Evolutionary conservation across 192 early-diverging fungal species (phyloP), one percentile per base, ranked within the genome.

Genomic region (Backusella mclennaniae): DNA sequence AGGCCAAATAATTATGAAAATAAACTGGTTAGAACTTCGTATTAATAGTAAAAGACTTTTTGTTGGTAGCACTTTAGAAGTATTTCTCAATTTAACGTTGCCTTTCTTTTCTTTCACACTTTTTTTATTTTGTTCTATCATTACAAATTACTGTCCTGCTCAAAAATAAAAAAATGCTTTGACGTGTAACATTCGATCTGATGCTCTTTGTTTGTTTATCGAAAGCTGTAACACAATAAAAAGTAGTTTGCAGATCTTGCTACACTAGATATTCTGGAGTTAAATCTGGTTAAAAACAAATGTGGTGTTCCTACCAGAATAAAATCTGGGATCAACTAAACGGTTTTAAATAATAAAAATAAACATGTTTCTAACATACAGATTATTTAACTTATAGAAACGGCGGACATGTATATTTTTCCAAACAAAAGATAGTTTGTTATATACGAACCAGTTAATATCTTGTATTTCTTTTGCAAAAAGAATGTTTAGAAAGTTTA

Each of bases 221-320:
- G 26, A 63, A 63, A 29, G 26, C 26, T 63, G 56, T 63, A 29
- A 63, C 56, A 63, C 56, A 29, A 29, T 63, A 63, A 63, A 29
- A 63, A 63, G 9, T 63, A 8, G 23, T 29, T 63, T 63, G 56
- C 56, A 63, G 56, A 63, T 63, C 56, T 63, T 63, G 56, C 56
- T 63, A 63, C 56, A 63, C 11, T 63, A 29, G 56, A 26, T 4
- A 63, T 63, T 63, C 56, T 63, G 56, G 56, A 23, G 23, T 63
- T 63, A 63, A 63, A 63, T 29, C 0, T 12, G n/a, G 9, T 29
- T 29, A 63, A 63, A 63, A 49, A 49, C 46, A 49, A 63, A 63
- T 9, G 26, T 8, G 3, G 56, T 63, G 26, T 63, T 63, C 23
- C 21, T 63, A 63, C 21, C 53, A 56, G 53, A 56, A 56, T 63